These are phyloP conservation scores for Avena eriantha DNA, from an alignment of 176 grass and related monocot species.

Conservation along the genomic window DNA sequence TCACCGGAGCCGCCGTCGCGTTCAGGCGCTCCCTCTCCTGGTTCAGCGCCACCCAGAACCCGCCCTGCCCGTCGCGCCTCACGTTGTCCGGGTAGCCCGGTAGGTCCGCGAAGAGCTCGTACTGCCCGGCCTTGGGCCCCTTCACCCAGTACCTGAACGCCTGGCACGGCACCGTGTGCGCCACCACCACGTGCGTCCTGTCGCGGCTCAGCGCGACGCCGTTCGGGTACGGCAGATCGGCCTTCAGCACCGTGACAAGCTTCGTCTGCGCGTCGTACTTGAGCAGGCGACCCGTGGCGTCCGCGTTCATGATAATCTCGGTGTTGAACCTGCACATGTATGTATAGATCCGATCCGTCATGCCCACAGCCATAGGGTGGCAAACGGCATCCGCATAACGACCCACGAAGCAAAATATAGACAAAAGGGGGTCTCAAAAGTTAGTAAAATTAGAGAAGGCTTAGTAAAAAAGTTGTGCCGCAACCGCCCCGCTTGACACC, in stretches of 20 bases:
- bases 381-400: too few relatives aligned
- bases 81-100: slow-evolving; percentile 74
- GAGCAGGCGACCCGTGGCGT: slow-evolving; percentile 52
- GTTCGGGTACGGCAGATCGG: slow-evolving; percentile 42
- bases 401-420: too few relatives aligned
- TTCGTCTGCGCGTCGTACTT: slow-evolving; percentile 44
- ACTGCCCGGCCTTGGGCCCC: slow-evolving; percentile 31
- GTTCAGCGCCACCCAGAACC: slow-evolving; percentile 65
- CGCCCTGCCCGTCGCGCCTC: slow-evolving; percentile 25
- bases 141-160: slow-evolving; percentile 50
- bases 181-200: slow-evolving; percentile 45
- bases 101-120: slow-evolving; percentile 55
- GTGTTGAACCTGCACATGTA: slow-evolving; percentile 40
- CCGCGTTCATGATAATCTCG: slow-evolving; percentile 24
- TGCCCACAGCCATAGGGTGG: too few relatives aligned
- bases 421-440: too few relatives aligned
- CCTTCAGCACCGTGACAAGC: slow-evolving; percentile 37
- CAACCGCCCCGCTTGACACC: too few relatives aligned
- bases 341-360: background rate
- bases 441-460: too few relatives aligned
- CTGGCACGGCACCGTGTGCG: slow-evolving; percentile 47
- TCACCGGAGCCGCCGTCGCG: slow-evolving; percentile 3
- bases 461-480: too few relatives aligned
- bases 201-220: slow-evolving; percentile 51
- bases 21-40: slow-evolving; percentile 18